Evolutionary conservation across 1,284 basidiomycete genomes (phyloP).

Genomic region (Ustilago curta): DNA sequence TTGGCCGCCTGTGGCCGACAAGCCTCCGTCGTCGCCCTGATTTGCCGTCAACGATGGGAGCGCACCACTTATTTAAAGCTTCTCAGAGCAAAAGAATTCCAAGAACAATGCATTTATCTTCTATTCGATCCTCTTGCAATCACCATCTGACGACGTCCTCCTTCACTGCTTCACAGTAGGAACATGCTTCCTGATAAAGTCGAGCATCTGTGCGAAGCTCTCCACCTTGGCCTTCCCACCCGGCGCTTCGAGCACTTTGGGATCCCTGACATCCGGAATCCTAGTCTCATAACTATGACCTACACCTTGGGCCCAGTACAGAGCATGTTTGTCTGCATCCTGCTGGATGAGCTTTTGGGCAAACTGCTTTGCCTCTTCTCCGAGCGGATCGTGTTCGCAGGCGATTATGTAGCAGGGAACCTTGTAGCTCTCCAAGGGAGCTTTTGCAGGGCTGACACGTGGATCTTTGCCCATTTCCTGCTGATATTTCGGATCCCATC

Average conservation of each 20-base stretch:
- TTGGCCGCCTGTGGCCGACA: constrained; percentile 34
- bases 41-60: too few relatives aligned
- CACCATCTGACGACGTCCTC: background rate
- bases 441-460: constrained; percentile 25
- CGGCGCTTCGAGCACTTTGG: constrained; percentile 7
- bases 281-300: constrained; percentile 43
- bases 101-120: background rate
- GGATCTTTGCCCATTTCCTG: constrained; percentile 24
- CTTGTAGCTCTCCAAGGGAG: constrained; percentile 15
- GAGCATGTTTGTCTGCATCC: constrained; percentile 12
- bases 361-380: constrained; percentile 25
- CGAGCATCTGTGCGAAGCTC: constrained; percentile 25
- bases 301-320: constrained; percentile 36
- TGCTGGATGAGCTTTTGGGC: constrained; percentile 9
- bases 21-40: background rate
- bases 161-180: constrained; percentile 1
- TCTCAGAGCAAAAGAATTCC: background rate
- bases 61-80: background rate
- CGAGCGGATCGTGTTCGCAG: constrained; percentile 46
- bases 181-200: constrained; percentile 28
- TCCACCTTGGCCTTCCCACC: constrained; percentile 37
- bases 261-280: constrained; percentile 28
- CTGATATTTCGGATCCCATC: constrained; percentile 14
- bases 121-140: background rate
- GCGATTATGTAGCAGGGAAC: constrained; percentile 41